Conservation (phyloP, 2,329 filamentous ascomycete genomes). For the Anthostomella pinea region DNA sequence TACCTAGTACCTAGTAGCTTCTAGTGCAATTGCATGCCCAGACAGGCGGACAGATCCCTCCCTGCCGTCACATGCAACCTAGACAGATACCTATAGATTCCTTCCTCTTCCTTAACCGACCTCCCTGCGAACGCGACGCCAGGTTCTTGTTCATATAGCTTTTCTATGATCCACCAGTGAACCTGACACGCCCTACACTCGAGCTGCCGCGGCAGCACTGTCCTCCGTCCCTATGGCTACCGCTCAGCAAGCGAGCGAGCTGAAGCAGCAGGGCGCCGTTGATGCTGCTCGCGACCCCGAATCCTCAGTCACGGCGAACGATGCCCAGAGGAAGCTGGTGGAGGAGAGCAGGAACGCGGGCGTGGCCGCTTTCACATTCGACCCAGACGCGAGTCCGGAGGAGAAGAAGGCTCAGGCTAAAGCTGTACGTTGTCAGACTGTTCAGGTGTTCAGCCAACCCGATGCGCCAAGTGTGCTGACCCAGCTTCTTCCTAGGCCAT, state of each 20-base stretch:
- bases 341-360: constrained; percentile 78
- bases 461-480: constrained; percentile 7
- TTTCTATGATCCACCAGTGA: too few species aligned
- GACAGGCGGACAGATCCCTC: too few species aligned
- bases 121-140: too few species aligned
- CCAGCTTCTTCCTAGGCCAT: constrained; percentile 47
- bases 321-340: constrained; percentile 71
- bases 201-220: constrained; percentile 29
- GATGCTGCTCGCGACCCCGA: constrained; percentile 73
- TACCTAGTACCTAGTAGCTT: too few species aligned
- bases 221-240: constrained; percentile 29
- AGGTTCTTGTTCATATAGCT: too few species aligned
- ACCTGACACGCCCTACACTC: constrained; percentile 3
- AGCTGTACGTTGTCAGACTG: constrained; percentile 56
- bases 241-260: constrained; percentile 52
- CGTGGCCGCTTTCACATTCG: constrained; percentile 76
- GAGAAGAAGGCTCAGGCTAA: constrained; percentile 79
- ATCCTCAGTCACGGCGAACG: constrained; percentile 63
- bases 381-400: constrained; percentile 78
- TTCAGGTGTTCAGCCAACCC: neutral
- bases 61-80: too few species aligned
- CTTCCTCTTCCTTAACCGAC: too few species aligned
- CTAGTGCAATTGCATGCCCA: too few species aligned
- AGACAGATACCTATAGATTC: too few species aligned
- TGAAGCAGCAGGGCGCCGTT: constrained; percentile 77